Evolutionary conservation across 441 rosid species (phyloP).

Genomic region (Adansonia rubrostipa): DNA sequence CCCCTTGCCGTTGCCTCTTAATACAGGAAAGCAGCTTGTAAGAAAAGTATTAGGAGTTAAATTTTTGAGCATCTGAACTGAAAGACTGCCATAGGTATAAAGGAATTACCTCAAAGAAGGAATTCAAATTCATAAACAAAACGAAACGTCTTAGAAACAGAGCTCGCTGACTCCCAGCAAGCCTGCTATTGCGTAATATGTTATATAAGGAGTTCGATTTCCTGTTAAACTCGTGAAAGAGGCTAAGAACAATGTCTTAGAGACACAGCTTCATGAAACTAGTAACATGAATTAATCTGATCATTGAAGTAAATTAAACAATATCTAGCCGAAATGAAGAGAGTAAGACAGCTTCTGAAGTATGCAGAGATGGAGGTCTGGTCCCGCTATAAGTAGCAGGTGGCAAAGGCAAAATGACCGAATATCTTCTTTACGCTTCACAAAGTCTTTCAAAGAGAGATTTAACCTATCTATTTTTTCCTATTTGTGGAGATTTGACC

Average conservation of each 20-base stretch:
- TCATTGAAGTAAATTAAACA: neutral
- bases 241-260: neutral
- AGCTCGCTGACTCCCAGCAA: slow-evolving; percentile 95
- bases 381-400: neutral
- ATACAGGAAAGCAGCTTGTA: slow-evolving; percentile 8
- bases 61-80: slow-evolving; percentile 21
- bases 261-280: neutral
- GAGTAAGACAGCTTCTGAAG: neutral
- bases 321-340: slow-evolving; percentile 4
- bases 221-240: slow-evolving; percentile 84
- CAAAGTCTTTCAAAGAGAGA: slow-evolving; percentile 2
- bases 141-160: slow-evolving; percentile 93
- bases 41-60: neutral
- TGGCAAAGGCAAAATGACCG: neutral
- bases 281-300: neutral
- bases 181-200: slow-evolving; percentile 86
- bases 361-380: slow-evolving; percentile 14
- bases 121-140: slow-evolving; percentile 84
- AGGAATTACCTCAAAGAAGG: slow-evolving; percentile 77
- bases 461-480: neutral
- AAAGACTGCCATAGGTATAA: neutral
- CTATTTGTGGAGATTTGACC: neutral
- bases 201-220: slow-evolving; percentile 93
- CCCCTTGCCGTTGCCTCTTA: slow-evolving; percentile 85
- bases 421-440: neutral